phyloP scores from a whole-genome alignment of 768 basidiomycete genomes.

The Macrolepiota albuminosa region DNA sequence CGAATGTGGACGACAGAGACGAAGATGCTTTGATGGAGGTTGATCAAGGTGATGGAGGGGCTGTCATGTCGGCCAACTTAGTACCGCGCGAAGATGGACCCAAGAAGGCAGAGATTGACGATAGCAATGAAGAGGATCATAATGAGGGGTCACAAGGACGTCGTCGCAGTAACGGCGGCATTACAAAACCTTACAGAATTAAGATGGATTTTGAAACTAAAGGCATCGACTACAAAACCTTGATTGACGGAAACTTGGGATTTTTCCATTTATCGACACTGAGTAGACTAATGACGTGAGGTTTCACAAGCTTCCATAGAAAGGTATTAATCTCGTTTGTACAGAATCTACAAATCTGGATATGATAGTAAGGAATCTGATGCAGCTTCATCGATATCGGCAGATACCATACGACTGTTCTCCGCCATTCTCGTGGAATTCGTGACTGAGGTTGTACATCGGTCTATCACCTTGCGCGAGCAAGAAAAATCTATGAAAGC shows the following conservation, averaged over 20 bases:
- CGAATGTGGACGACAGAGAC: background rate
- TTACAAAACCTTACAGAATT: constrained; percentile 42
- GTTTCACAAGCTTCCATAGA: background rate
- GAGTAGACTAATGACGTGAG: constrained; percentile 35
- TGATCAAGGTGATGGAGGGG: constrained; percentile 2
- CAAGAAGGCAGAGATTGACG: background rate
- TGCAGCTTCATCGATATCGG: constrained; percentile 37
- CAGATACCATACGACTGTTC: constrained; percentile 42
- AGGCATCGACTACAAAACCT: constrained; percentile 39
- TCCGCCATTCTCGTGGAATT: constrained; percentile 45
- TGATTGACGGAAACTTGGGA: constrained; percentile 40
- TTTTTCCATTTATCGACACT: constrained; percentile 42
- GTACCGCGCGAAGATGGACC: background rate
- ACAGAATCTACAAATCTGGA: constrained; percentile 19
- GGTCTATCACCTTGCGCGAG: constrained; percentile 50
- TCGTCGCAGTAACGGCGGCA: constrained; percentile 25
- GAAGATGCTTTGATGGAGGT: constrained; percentile 9
- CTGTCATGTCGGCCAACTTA: background rate
- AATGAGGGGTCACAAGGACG: constrained; percentile 1
- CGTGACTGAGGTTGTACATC: constrained; percentile 44
- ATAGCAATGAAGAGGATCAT: background rate
- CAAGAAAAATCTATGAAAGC: constrained; percentile 55
- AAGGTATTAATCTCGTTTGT: background rate
- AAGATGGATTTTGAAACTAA: constrained; percentile 34
- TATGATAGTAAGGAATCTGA: constrained; percentile 15